Conservation (phyloP, 148 eudicot species). For the Arbutus unedo region DNA sequence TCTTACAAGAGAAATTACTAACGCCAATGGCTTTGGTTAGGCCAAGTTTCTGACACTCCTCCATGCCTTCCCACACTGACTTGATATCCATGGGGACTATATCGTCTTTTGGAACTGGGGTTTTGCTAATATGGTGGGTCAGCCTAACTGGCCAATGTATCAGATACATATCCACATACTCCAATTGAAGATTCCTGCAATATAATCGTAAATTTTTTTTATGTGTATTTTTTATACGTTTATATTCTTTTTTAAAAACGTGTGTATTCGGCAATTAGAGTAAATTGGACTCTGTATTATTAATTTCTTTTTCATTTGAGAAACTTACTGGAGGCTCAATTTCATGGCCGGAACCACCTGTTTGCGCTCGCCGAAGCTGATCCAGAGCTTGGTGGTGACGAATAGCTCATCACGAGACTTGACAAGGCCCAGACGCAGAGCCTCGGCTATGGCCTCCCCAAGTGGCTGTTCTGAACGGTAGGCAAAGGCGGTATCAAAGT, state of each 20-base stretch:
- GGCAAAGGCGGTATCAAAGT: constrained; percentile 55
- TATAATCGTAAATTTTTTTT: too few relatives aligned
- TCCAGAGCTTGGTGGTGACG: constrained; percentile 60
- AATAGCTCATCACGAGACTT: constrained; percentile 54
- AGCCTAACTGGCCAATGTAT: constrained; percentile 70
- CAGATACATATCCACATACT: constrained; percentile 63
- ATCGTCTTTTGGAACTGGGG: constrained; percentile 42
- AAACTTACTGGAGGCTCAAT: constrained; percentile 42
- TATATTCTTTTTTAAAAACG: too few relatives aligned
- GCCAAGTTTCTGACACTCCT: constrained; percentile 64
- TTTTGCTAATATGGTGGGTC: constrained; percentile 28
- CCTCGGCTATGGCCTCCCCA: constrained; percentile 44
- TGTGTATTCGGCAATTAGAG: too few relatives aligned
- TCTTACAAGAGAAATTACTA: constrained; percentile 61
- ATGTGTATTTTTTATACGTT: neutral
- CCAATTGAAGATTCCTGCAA: constrained; percentile 57
- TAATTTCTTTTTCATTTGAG: neutral
- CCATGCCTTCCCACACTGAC: constrained; percentile 74
- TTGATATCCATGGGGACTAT: constrained; percentile 49
- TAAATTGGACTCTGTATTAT: neutral
- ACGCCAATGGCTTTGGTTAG: constrained; percentile 73
- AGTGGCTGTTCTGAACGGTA: constrained; percentile 47
- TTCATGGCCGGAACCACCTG: constrained; percentile 51
- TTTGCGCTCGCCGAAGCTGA: constrained; percentile 38
- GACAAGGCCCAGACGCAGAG: constrained; percentile 42